Evolutionary conservation across 2,329 filamentous ascomycete genomes (phyloP), one percentile per base, ranked within the genome.

Genomic region (Fusarium tjaetaba): DNA sequence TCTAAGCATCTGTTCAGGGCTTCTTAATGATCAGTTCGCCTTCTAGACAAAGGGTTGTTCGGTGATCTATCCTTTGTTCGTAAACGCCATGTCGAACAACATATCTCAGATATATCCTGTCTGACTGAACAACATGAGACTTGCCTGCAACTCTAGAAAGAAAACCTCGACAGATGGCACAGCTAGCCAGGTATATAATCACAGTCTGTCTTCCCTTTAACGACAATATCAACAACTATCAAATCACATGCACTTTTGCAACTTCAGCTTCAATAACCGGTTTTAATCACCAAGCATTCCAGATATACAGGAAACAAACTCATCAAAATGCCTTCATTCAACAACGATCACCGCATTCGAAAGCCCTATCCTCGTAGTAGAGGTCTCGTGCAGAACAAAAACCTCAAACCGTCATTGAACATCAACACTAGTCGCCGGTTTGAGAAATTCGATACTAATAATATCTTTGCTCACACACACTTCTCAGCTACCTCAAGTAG

Each of bases 391-490:
- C 63, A 30, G 8, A 30, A 26, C 36, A 61, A 26, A n/a, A 15
- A 8, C 7, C 36, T 43, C 2, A 26, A 36, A 11, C 15, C 60
- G 6, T 20, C 43, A 2, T 18, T 59, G 16, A 39, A 28, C 6
- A 30, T 38, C 3, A 20, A 22, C 28, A 41, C 42, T 14, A 32
- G 32, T 16, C 28, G 18, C 16, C 32, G 16, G 3, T 14, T 5
- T 24, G 22, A 32, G n/a, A 52, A 48, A 10, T 36, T 42, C 9
- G 61, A 41, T 26, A 7, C 24, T 20, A 52, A 51, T 9, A n/a
- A 63, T 9, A 16, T 51, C n/a, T 68, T 56, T 26, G 48, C 65
- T 9, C 56, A 68, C n/a, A n/a, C n/a, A 3, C 43, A 39, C 22
- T 68, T 68, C 38, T 51, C 65, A 7, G 64, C 48, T 4, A 26